A percentile compares a stretch with the other conserved stretches of the same genome.
phyloP scores from a whole-genome alignment of 1,139 yeast genomes.

The Diutina mesorugosa region DNA sequence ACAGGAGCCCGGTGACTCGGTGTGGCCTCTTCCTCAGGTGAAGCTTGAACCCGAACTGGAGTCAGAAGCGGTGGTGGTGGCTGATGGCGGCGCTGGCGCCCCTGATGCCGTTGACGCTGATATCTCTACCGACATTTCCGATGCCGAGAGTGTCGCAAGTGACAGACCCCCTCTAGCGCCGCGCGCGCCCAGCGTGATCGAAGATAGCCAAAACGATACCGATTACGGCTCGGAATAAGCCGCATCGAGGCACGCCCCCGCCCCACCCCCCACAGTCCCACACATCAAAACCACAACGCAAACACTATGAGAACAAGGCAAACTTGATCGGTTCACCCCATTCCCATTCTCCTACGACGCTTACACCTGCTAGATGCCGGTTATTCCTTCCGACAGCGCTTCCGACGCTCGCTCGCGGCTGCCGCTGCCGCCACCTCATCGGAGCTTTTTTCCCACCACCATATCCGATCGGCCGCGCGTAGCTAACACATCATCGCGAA shows the following conservation, averaged over 20 bases:
- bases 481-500: constrained; percentile 1
- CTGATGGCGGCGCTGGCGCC: too few relatives aligned
- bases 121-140: neutral
- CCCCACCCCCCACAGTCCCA: neutral
- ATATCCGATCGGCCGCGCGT: neutral
- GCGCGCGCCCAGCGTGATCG: neutral
- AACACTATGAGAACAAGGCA: too few relatives aligned
- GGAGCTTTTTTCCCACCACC: neutral
- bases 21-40: neutral
- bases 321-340: neutral
- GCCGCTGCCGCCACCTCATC: neutral
- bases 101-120: neutral
- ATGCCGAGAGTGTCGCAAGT: neutral
- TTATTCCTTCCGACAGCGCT: neutral
- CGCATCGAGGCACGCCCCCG: neutral
- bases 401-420: neutral
- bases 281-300: neutral
- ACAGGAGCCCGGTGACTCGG: neutral
- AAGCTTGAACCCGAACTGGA: neutral
- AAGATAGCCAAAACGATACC: constrained; percentile 3
- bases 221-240: constrained; percentile 5
- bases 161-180: neutral
- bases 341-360: neutral
- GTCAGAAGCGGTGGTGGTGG: too few relatives aligned
- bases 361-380: neutral